These are phyloP conservation scores for Fusarium sp. DNA, from an alignment of 2,329 filamentous ascomycete species.

Conservation along the genomic window DNA sequence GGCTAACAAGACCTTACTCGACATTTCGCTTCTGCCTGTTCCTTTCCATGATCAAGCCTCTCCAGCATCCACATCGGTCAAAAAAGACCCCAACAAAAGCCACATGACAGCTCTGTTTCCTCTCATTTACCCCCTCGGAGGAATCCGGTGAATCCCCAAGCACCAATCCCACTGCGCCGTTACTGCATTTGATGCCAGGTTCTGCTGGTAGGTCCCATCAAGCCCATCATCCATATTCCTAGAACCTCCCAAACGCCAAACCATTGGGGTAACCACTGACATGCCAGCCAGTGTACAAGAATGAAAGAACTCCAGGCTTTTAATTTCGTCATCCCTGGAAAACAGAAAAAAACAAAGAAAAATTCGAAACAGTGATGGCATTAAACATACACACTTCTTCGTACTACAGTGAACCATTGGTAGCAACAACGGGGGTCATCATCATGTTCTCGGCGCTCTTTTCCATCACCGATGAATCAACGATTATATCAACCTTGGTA, in stretches of 20 bases:
- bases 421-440: constrained; percentile 40
- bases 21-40: constrained; percentile 18
- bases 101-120: constrained; percentile 10
- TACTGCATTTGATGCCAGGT: constrained; percentile 18
- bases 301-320: constrained; percentile 51
- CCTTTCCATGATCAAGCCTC: constrained; percentile 10
- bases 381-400: constrained; percentile 46
- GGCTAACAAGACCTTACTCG: constrained; percentile 6
- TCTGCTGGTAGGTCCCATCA: constrained; percentile 17
- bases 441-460: constrained; percentile 47
- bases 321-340: constrained; percentile 44
- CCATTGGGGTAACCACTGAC: constrained; percentile 40
- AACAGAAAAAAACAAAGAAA: constrained; percentile 36
- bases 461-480: constrained; percentile 49
- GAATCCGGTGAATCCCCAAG: constrained; percentile 21
- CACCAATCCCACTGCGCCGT: constrained; percentile 30
- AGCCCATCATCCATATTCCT: constrained; percentile 30
- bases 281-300: constrained; percentile 46
- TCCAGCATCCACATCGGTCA: constrained; percentile 1
- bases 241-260: constrained; percentile 46
- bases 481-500: constrained; percentile 53
- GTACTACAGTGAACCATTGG: constrained; percentile 49
- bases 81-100: constrained; percentile 3
- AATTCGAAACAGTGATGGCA: constrained; percentile 32
- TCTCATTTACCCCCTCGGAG: constrained; percentile 14